These are phyloP conservation scores for Fusarium sp. DNA, from an alignment of 2,329 filamentous ascomycete genomes.

Conservation along the genomic window DNA sequence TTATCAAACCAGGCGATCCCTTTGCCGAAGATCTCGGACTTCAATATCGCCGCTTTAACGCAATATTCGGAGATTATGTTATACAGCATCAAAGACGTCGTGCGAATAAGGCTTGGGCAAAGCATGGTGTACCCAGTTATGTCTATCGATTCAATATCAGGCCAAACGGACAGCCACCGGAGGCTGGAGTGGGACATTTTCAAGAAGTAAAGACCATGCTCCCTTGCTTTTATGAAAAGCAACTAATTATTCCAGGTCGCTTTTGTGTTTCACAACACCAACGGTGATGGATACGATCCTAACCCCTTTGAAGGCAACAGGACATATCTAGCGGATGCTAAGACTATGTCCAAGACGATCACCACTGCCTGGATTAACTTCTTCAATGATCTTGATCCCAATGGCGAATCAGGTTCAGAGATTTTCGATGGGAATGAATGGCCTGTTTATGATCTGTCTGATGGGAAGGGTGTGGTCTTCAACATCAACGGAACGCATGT, in stretches of 20 bases:
- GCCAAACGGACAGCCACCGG: slow-evolving; percentile 41
- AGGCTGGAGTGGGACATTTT: slow-evolving; percentile 54
- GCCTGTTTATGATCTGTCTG: slow-evolving; percentile 45
- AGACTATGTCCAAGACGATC: slow-evolving; percentile 46
- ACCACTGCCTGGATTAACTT: slow-evolving; percentile 51
- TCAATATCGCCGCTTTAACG: slow-evolving; percentile 49
- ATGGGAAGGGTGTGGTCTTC: slow-evolving; percentile 48
- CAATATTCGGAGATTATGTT: slow-evolving; percentile 46
- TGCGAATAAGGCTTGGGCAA: slow-evolving; percentile 47
- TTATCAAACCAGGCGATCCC: slow-evolving; percentile 46
- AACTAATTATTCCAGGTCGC: slow-evolving; percentile 47
- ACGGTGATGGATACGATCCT: slow-evolving; percentile 48
- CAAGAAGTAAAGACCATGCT: slow-evolving; percentile 42
- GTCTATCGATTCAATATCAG: slow-evolving; percentile 52
- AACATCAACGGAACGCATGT: slow-evolving; percentile 38
- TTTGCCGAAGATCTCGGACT: slow-evolving; percentile 43
- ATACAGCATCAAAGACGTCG: slow-evolving; percentile 48
- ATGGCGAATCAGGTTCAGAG: slow-evolving; percentile 30
- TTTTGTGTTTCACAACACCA: slow-evolving; percentile 56
- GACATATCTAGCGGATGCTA: slow-evolving; percentile 44
- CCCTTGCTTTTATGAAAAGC: rapidly evolving
- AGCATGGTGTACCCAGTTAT: slow-evolving; percentile 46
- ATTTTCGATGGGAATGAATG: slow-evolving; percentile 33
- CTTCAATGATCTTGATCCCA: slow-evolving; percentile 44
- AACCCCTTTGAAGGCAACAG: slow-evolving; percentile 50